Evolutionary conservation across 139 green algal species (phyloP).

Genomic region (Yamagishiella unicocca): DNA sequence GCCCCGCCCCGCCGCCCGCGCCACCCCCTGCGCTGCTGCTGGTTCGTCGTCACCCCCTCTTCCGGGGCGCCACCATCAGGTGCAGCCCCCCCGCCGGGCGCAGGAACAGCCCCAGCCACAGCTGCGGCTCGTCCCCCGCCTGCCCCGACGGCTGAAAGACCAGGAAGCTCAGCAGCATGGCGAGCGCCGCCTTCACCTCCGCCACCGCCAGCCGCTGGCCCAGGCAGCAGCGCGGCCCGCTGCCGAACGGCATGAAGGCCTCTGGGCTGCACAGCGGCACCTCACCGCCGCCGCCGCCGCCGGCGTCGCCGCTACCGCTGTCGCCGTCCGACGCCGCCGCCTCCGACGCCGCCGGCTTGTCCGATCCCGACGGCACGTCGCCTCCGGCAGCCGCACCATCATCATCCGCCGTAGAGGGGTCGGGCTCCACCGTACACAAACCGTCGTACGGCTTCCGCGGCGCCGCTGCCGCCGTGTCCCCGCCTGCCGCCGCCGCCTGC

Average conservation of each 20-base stretch:
- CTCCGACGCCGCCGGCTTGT: neutral
- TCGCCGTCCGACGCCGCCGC: neutral
- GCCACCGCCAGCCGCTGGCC: constrained; percentile 45
- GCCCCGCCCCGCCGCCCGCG: too few species aligned
- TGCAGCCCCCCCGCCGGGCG: constrained; percentile 5
- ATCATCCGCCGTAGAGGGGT: neutral
- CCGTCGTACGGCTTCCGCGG: constrained; percentile 11
- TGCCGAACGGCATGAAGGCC: constrained; percentile 56
- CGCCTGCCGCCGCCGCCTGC: neutral
- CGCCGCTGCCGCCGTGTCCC: neutral
- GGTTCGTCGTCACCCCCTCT: neutral
- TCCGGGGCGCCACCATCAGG: constrained; percentile 12
- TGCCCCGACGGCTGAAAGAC: constrained; percentile 20
- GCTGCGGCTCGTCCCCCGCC: neutral
- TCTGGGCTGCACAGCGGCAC: constrained; percentile 14
- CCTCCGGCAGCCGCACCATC: too few species aligned
- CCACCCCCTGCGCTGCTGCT: too few species aligned
- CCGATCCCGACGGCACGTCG: too few species aligned
- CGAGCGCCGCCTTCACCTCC: constrained; percentile 47
- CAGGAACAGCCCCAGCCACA: constrained; percentile 5
- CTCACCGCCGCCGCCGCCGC: neutral
- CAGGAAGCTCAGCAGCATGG: constrained; percentile 41
- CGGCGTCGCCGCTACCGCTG: neutral
- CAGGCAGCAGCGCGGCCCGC: constrained; percentile 45
- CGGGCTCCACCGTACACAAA: constrained; percentile 15